Evolutionary conservation across 345 rosid species (phyloP).

Genomic region (Linum trigynum): DNA sequence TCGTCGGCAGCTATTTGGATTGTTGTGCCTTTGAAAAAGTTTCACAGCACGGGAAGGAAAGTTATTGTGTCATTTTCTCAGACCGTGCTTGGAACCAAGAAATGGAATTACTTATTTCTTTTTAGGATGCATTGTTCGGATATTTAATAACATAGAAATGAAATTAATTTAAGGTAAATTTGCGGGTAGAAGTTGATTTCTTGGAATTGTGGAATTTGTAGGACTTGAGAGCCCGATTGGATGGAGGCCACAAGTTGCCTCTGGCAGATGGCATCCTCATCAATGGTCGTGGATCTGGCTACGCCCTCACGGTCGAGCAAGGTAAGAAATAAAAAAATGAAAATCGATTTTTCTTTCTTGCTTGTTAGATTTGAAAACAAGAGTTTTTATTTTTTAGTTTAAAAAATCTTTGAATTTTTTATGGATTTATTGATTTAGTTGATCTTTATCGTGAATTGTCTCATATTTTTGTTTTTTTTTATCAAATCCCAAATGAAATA

Average conservation of each 20-base stretch:
- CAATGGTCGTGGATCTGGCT: constrained; percentile 77
- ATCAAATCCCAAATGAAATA: too few relatives aligned
- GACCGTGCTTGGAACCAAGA: background rate
- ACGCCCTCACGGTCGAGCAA: constrained; percentile 59
- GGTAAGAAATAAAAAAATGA: constrained; percentile 32
- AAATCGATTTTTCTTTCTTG: too few relatives aligned
- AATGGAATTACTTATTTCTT: too few relatives aligned
- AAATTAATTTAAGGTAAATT: too few relatives aligned
- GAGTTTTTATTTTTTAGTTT: too few relatives aligned
- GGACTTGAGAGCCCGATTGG: constrained; percentile 50
- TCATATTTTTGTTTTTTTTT: too few relatives aligned
- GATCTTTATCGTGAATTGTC: background rate
- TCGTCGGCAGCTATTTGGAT: background rate
- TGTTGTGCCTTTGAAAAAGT: background rate
- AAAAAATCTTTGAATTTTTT: too few relatives aligned
- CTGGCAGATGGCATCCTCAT: constrained; percentile 78
- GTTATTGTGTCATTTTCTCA: background rate
- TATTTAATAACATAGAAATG: too few relatives aligned
- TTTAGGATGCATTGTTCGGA: too few relatives aligned
- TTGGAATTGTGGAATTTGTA: constrained; percentile 11
- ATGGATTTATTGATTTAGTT: too few relatives aligned
- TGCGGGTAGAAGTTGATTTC: too few relatives aligned
- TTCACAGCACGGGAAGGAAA: background rate
- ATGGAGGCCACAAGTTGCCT: constrained; percentile 58
- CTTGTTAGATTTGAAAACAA: too few relatives aligned